These are phyloP conservation scores for Pseudogymnoascus sp. DNA, from an alignment of 2,329 filamentous ascomycete genomes.

Conservation along the genomic window DNA sequence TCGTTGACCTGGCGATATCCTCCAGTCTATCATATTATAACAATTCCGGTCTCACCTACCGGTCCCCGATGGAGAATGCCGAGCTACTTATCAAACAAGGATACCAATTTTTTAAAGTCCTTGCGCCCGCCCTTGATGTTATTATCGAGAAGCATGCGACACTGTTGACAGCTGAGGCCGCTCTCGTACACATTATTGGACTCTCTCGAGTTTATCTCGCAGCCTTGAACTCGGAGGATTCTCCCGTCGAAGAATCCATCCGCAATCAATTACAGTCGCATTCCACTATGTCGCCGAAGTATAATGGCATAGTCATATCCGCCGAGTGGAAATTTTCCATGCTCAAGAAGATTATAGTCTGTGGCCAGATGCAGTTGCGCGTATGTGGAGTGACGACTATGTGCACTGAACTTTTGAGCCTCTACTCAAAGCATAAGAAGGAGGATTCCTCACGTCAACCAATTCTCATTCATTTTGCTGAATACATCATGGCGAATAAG, in stretches of 20 bases:
- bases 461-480: slow-evolving; percentile 58
- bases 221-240: slow-evolving; percentile 28
- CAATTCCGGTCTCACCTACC: slow-evolving; percentile 16
- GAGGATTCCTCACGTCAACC: slow-evolving; percentile 34
- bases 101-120: slow-evolving; percentile 36
- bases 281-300: slow-evolving; percentile 31
- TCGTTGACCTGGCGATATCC: slow-evolving; percentile 19
- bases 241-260: slow-evolving; percentile 19
- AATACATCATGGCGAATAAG: slow-evolving; percentile 58
- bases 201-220: slow-evolving; percentile 39
- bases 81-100: slow-evolving; percentile 33
- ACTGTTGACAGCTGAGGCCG: slow-evolving; percentile 39
- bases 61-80: slow-evolving; percentile 23
- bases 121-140: slow-evolving; percentile 35
- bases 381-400: slow-evolving; percentile 69
- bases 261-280: slow-evolving; percentile 23
- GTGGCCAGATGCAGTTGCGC: slow-evolving; percentile 83
- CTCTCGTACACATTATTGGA: slow-evolving; percentile 32
- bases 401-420: slow-evolving; percentile 57
- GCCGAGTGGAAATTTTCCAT: slow-evolving; percentile 62
- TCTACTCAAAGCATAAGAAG: slow-evolving; percentile 49
- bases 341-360: slow-evolving; percentile 64
- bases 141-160: slow-evolving; percentile 50
- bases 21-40: slow-evolving; percentile 18
- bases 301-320: slow-evolving; percentile 42